Evolutionary conservation across 2,329 filamentous ascomycete genomes (phyloP), one percentile per base, ranked within the genome.

Genomic region (Chrysoporthe austroafricana): DNA sequence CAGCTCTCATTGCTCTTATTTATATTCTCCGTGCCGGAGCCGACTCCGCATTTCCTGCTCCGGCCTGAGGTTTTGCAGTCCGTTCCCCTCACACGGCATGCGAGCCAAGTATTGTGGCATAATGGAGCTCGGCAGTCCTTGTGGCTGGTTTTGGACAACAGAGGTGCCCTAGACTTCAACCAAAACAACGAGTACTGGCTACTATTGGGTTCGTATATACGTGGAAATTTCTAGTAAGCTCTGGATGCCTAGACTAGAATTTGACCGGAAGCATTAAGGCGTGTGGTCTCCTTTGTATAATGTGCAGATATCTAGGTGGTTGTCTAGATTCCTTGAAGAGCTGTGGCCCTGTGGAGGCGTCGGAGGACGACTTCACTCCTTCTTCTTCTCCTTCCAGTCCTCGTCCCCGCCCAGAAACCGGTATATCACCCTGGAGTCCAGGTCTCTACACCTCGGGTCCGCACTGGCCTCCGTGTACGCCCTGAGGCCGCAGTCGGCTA

Each of bases 341-440:
- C 9, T 39, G 6, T 39, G 36, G 26, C 36, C 36, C 36, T 39
- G 36, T 6, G 36, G 36, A 39, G 36, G 36, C 26, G 26, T 26
- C 26, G 26, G 26, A 26, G 1, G 36, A 39, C 5, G 9, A 7
- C 36, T 1, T 39, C 36, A 39, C 36, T 64, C 43, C 1, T 56
- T 26, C 50, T 42, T 32, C 21, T 62, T 52, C 44, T 67, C 64
- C 62, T 69, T 46, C 85, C 85, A 87, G 21, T 85, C 77, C 73
- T 87, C 85, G 42, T 79, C 74, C 0, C 85, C 84, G 2, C 84
- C 85, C 39, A 88, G 72, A 75, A 83, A 86, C 57, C 86, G 78
- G 77, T 84, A 88, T 2, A 88, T 82, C 21, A 88, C 85, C 66
- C 85, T 80, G 32, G 84, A 87, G 73, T 89, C 86, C 69, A 86